These are phyloP conservation scores for Drechslerella coelobrocha DNA, from an alignment of 2,329 filamentous ascomycete species.

Conservation along the genomic window DNA sequence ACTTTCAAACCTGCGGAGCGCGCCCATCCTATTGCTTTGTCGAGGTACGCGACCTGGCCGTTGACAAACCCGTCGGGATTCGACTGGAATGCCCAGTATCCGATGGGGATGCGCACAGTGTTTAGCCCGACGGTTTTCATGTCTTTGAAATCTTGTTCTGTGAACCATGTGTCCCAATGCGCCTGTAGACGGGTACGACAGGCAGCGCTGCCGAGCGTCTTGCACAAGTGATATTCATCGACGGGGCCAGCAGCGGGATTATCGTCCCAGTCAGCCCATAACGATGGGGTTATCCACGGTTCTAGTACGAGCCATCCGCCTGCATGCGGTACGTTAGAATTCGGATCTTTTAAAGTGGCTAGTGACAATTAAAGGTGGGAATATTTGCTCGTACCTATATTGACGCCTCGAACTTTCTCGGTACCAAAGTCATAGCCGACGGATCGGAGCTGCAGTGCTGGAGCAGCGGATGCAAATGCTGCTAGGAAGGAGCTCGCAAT, in stretches of 20 bases:
- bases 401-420: constrained; percentile 61
- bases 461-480: constrained; percentile 24
- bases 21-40: constrained; percentile 68
- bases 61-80: constrained; percentile 67
- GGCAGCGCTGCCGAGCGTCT: constrained; percentile 62
- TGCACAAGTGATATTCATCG: constrained; percentile 66
- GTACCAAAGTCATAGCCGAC: constrained; percentile 62
- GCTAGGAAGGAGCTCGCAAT: constrained; percentile 34
- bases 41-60: constrained; percentile 67
- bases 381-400: constrained; percentile 44
- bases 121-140: constrained; percentile 68
- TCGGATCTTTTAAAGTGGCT: not conserved
- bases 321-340: constrained; percentile 43
- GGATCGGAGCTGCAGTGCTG: constrained; percentile 24
- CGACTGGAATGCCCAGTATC: constrained; percentile 69
- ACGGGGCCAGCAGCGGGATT: constrained; percentile 60
- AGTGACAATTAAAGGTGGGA: not conserved
- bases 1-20: constrained; percentile 67
- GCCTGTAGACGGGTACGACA: constrained; percentile 61
- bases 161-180: constrained; percentile 69
- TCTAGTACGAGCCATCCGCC: constrained; percentile 58
- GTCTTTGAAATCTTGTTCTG: constrained; percentile 64
- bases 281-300: constrained; percentile 66
- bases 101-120: constrained; percentile 70
- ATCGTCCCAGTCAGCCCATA: constrained; percentile 60